Evolutionary conservation across 2,329 filamentous ascomycete genomes (phyloP).

Genomic region (Aspergillus ustus): DNA sequence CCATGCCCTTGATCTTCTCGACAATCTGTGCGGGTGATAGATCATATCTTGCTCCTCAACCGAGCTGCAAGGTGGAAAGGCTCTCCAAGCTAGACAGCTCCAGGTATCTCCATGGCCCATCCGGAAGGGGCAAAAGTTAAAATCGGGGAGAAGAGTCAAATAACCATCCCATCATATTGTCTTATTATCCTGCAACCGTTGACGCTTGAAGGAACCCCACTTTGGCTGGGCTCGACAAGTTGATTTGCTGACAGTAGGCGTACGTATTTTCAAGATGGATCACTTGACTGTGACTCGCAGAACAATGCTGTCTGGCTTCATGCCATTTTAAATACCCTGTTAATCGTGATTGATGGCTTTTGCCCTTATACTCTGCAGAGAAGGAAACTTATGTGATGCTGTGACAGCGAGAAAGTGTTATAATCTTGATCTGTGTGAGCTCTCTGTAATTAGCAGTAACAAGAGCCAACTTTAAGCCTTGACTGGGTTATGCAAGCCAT

Average conservation of each 20-base stretch:
- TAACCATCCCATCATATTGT: slow-evolving; percentile 10
- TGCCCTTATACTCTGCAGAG: neutral
- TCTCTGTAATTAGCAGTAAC: slow-evolving; percentile 3
- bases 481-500: slow-evolving; percentile 18
- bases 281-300: slow-evolving; percentile 26
- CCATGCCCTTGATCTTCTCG: slow-evolving; percentile 3
- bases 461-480: slow-evolving; percentile 22
- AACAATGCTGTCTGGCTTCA: slow-evolving; percentile 24
- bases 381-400: neutral
- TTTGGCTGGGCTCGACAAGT: slow-evolving; percentile 16
- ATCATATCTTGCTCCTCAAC: slow-evolving; percentile 25
- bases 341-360: slow-evolving; percentile 14
- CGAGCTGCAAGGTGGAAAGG: slow-evolving; percentile 18
- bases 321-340: slow-evolving; percentile 19
- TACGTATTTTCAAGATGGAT: slow-evolving; percentile 11
- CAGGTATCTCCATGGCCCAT: slow-evolving; percentile 16
- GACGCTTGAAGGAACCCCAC: slow-evolving; percentile 24
- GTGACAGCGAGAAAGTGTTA: neutral
- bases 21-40: slow-evolving; percentile 19
- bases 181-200: slow-evolving; percentile 24
- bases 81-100: slow-evolving; percentile 14
- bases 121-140: slow-evolving; percentile 18
- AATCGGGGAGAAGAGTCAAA: slow-evolving; percentile 3
- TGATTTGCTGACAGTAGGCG: slow-evolving; percentile 12
- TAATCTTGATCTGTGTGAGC: neutral